These are phyloP conservation scores for Colletotrichum tabaci DNA, from an alignment of 2,329 filamentous ascomycete species.

Conservation along the genomic window DNA sequence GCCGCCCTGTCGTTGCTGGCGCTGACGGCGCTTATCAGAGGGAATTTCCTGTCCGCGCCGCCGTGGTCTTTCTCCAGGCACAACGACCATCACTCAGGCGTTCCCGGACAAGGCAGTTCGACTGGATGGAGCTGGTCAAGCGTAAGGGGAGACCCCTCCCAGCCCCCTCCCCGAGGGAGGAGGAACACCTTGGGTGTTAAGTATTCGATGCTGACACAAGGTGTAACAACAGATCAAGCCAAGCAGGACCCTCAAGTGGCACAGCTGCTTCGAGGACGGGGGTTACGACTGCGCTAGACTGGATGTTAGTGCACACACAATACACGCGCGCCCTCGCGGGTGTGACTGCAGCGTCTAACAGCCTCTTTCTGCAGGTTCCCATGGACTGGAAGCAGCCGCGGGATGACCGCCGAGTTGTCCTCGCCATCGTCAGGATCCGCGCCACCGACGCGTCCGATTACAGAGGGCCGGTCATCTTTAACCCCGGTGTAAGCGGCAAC, in stretches of 20 bases:
- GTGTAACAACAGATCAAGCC: slow-evolving; percentile 55
- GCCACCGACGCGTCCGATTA: slow-evolving; percentile 48
- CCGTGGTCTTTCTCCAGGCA: neutral
- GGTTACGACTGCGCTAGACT: slow-evolving; percentile 53
- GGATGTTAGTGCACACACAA: slow-evolving; percentile 46
- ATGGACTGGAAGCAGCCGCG: slow-evolving; percentile 53
- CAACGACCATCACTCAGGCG: neutral
- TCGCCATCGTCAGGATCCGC: slow-evolving; percentile 52
- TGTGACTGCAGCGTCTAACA: slow-evolving; percentile 1
- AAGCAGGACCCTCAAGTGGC: slow-evolving; percentile 49
- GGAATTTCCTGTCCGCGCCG: slow-evolving; percentile 4
- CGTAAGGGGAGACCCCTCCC: neutral
- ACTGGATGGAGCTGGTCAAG: slow-evolving; percentile 36
- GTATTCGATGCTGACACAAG: neutral
- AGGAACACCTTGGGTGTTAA: too few species aligned
- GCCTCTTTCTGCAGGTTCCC: slow-evolving; percentile 52
- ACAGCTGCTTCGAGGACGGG: slow-evolving; percentile 49
- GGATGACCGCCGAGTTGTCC: slow-evolving; percentile 48
- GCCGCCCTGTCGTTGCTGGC: slow-evolving; percentile 23
- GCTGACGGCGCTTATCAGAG: slow-evolving; percentile 28
- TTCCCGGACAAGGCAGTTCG: neutral
- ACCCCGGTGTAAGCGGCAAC: slow-evolving; percentile 50
- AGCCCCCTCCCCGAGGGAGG: too few species aligned
- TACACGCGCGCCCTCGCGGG: neutral
- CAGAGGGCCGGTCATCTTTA: slow-evolving; percentile 53